Conservation (phyloP, 257 asterid species). For the Avicennia marina region DNA sequence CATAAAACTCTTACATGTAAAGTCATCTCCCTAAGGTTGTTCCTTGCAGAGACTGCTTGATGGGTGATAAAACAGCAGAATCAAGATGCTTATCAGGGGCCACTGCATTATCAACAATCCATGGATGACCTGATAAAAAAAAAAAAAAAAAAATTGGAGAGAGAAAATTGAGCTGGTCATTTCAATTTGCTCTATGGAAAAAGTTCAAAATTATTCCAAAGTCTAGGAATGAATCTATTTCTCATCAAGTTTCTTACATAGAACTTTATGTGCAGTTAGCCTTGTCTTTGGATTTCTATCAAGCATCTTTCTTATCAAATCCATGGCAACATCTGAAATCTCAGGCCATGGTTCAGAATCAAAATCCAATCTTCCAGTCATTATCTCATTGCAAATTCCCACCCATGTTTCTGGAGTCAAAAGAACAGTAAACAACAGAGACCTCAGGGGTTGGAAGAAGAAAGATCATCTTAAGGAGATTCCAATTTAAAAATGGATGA, state of each 20-base stretch:
- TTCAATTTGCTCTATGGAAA: slow-evolving; percentile 1
- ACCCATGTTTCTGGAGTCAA: slow-evolving; percentile 76
- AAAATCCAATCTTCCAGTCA: slow-evolving; percentile 66
- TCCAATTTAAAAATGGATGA: slow-evolving; percentile 1
- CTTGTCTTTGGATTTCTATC: slow-evolving; percentile 72
- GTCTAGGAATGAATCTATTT: not conserved
- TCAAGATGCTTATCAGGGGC: slow-evolving; percentile 64
- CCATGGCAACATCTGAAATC: slow-evolving; percentile 75
- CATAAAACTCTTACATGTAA: not conserved
- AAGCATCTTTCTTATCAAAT: slow-evolving; percentile 77
- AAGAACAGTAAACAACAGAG: slow-evolving; percentile 14
- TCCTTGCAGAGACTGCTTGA: not conserved
- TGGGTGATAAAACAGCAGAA: not conserved
- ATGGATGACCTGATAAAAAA: slow-evolving; percentile 69
- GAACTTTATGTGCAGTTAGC: slow-evolving; percentile 86
- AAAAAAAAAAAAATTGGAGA: too few relatives aligned
- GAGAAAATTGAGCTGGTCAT: slow-evolving; percentile 2
- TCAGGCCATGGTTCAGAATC: slow-evolving; percentile 93
- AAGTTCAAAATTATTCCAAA: not conserved
- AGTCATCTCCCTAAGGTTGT: not conserved
- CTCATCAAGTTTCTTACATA: slow-evolving; percentile 46
- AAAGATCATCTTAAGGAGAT: not conserved
- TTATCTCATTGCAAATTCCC: slow-evolving; percentile 90
- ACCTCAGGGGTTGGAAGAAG: slow-evolving; percentile 7
- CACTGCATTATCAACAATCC: slow-evolving; percentile 81